Evolutionary conservation across 208 protist genomes (phyloP).

Genomic region (Herpetomonas samuelpessoai): DNA sequence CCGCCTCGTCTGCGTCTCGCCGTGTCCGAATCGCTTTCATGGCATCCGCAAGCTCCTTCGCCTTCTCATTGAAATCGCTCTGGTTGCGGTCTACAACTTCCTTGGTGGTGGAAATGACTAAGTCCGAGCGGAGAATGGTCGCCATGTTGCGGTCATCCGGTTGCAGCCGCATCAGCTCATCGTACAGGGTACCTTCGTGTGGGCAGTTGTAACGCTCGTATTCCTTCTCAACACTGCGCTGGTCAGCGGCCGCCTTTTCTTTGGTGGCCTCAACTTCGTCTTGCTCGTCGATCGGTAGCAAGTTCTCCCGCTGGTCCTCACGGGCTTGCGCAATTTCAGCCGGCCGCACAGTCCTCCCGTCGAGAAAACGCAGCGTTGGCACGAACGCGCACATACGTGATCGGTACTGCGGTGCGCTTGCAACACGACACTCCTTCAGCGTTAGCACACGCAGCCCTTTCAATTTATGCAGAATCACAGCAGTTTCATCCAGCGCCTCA

Average conservation of each 20-base stretch:
- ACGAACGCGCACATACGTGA: constrained; percentile 72
- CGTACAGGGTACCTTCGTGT: constrained; percentile 68
- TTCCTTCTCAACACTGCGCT: constrained; percentile 31
- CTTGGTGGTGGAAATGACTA: constrained; percentile 53
- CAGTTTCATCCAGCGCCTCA: constrained; percentile 79
- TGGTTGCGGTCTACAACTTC: constrained; percentile 70
- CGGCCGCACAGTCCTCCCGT: constrained; percentile 44
- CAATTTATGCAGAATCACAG: constrained; percentile 77
- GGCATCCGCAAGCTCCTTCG: constrained; percentile 67
- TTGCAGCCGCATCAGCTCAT: constrained; percentile 65
- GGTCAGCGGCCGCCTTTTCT: constrained; percentile 38
- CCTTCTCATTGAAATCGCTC: constrained; percentile 78
- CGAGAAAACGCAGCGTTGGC: constrained; percentile 62
- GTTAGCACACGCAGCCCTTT: constrained; percentile 79
- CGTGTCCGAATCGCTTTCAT: constrained; percentile 69
- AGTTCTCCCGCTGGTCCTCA: constrained; percentile 80
- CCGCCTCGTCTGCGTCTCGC: constrained; percentile 57
- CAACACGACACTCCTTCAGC: constrained; percentile 68
- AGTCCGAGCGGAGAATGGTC: constrained; percentile 55
- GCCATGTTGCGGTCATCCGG: constrained; percentile 55
- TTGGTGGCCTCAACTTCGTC: constrained; percentile 43
- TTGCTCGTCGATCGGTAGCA: constrained; percentile 77
- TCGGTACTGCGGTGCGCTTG: constrained; percentile 57
- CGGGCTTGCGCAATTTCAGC: constrained; percentile 49
- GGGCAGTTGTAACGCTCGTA: constrained; percentile 84